Conservation (phyloP, 257 asterid genomes). For the Plectranthus barbatus region DNA sequence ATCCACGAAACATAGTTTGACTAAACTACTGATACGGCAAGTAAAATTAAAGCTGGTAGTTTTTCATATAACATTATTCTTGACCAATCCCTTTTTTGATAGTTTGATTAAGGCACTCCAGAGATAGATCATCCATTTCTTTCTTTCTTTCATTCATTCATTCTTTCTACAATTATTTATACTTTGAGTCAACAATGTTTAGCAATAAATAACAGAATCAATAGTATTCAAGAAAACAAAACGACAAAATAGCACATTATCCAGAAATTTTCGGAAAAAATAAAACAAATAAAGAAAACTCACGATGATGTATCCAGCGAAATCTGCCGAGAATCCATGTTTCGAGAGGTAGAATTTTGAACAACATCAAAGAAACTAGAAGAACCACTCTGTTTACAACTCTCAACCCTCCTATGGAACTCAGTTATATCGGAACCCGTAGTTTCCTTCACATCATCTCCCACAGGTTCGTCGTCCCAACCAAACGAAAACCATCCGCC, state of each 20-base stretch:
- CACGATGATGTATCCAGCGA: constrained; percentile 43
- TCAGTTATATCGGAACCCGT: constrained; percentile 38
- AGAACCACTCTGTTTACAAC: constrained; percentile 31
- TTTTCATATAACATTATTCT: not conserved
- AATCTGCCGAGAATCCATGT: constrained; percentile 19
- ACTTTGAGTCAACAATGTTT: not conserved
- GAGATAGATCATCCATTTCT: not conserved
- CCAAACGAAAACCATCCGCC: constrained; percentile 93
- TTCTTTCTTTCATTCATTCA: not conserved
- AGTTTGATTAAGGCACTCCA: not conserved
- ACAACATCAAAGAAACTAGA: constrained; percentile 11
- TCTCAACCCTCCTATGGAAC: constrained; percentile 37
- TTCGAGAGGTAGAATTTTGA: constrained; percentile 10
- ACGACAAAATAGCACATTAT: not conserved
- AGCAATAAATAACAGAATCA: not conserved
- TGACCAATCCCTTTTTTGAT: not conserved
- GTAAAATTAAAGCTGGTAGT: not conserved
- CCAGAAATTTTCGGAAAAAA: constrained; percentile 3
- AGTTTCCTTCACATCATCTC: constrained; percentile 15
- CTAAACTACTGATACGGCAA: not conserved
- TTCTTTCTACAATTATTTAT: not conserved
- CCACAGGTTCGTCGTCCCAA: constrained; percentile 51
- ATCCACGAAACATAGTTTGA: not conserved
- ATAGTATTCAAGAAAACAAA: not conserved
- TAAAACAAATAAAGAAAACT: constrained; percentile 38